Base-by-base conservation (phyloP, 129 eudicot genomes). In the Artemisia argyi region DNA sequence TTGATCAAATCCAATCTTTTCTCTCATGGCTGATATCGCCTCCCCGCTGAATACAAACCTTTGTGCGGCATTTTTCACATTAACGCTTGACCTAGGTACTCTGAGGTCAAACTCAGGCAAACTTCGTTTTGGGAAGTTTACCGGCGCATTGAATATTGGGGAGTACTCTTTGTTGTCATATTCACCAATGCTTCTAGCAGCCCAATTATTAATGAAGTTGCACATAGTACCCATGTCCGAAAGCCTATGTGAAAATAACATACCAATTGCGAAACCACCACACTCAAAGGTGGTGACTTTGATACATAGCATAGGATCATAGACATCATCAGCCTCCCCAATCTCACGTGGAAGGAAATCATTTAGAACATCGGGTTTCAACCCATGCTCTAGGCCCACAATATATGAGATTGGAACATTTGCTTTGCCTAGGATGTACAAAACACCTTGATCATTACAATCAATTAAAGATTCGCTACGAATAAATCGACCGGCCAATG, bases 141-240 rank as follows among this genome's bases (percentile, higher is more conserved):
- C 18, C 24, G 54, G 4, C 0, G 56, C 28, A 51, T 68, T 69
- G 19, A 73, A 52, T 50, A 71, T 16, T 4, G 79, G 76, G 3
- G 47, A 2, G 60, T 49, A 5, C 8, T 3, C 8, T 20, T 57
- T 42, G 13, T n/a, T 1, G 13, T 55, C 11, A 12, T 64, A 2
- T 49, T 16, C 39, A 17, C 59, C 69, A n/a, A 11, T 49, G 56
- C 59, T 65, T n/a, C 46, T 48, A 51, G 75, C 57, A 24, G 70
- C 75, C 85, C 81, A 76, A 12, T 28, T 58, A n/a, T 46, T 30
- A 11, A 81, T 13, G 11, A 81, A 72, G 11, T 39, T 49, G 68
- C 53, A 58, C 24, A 60, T 15, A 4, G 66, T 49, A 28, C 42
- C 58, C 16, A 61, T 61, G 28, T 81, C 81, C 61, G 26, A 16